Evolutionary conservation across 441 rosid genomes (phyloP), one percentile per base, ranked within the genome.

Genomic region (Mallotus repandus): DNA sequence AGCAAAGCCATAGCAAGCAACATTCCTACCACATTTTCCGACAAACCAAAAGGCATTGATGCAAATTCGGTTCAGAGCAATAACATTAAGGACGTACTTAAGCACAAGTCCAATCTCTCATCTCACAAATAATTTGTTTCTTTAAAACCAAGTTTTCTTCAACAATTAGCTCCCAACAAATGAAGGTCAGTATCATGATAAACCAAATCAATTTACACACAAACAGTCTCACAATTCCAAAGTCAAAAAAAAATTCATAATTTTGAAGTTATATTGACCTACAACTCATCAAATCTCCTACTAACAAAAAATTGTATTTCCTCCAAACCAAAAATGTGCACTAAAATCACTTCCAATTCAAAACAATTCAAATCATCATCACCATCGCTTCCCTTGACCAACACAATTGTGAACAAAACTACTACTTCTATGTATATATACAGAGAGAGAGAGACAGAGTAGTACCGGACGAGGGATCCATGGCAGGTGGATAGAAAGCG

Each of bases 401-500:
- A 13, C 38, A 56, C 43, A 18, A 13, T 22, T 7, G 9, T 32
- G 12, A 56, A 32, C 13, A 9, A 13, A 11, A 3, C 50, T 19
- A 11, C 41, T 10, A 29, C 32, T 29, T 38, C 11, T 5, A 52
- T 66, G 11, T 18, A 21, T 11, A 55, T 3, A 45, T 62, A 69
- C 61, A 66, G 85, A 95, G 98, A 35, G 85, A 95, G 98, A 35
- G 38, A 35, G 38, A 35, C 38, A 3, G 0, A 35, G 5, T 2
- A 35, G 38, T 35, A 35, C 38, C 92, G 85, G 74, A 86, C 65
- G 72, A 78, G 73, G 71, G 80, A 83, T 79, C 91, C 69, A 77
- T 21, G 48, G 73, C 81, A 79, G 73, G 88, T 79, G 74, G 92
- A 87, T 74, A 91, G 84, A 66, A 80, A 79, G 73, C 97, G 92